These are phyloP conservation scores for Euphrasia confusa DNA, from an alignment of 257 asterid genomes.

Conservation along the genomic window DNA sequence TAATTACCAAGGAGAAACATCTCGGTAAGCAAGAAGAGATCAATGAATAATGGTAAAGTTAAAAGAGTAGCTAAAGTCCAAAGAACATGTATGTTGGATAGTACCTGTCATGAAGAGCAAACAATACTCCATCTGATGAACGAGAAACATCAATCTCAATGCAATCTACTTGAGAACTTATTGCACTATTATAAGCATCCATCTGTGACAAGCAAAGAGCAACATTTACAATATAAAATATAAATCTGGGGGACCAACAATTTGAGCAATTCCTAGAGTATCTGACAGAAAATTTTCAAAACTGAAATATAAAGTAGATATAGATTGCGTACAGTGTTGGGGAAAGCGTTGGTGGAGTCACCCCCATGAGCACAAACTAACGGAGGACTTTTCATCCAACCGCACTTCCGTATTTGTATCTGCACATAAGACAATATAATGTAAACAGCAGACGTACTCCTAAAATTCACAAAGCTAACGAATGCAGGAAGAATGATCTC, in stretches of 20 bases:
- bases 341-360: conserved; percentile 89
- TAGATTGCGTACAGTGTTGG: conserved; percentile 70
- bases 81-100: conserved; percentile 21
- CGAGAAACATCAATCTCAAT: conserved; percentile 95
- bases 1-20: background rate
- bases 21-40: conserved; percentile 1
- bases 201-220: conserved; percentile 40
- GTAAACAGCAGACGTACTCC: background rate
- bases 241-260: conserved; percentile 8
- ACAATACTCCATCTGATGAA: conserved; percentile 80
- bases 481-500: too few species aligned
- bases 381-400: conserved; percentile 77
- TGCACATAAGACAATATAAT: conserved; percentile 30
- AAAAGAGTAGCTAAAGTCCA: conserved; percentile 12
- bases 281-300: background rate
- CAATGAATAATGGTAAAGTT: background rate
- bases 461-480: background rate
- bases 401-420: conserved; percentile 58
- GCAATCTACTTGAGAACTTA: conserved; percentile 78
- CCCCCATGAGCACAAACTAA: conserved; percentile 99
- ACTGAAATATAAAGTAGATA: conserved; percentile 20
- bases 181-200: conserved; percentile 65
- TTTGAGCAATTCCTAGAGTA: background rate
- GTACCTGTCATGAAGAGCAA: conserved; percentile 97
- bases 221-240: conserved; percentile 7